These are phyloP conservation scores for Penicillium cataractarum DNA, from an alignment of 495 filamentous ascomycete species.

Conservation along the genomic window DNA sequence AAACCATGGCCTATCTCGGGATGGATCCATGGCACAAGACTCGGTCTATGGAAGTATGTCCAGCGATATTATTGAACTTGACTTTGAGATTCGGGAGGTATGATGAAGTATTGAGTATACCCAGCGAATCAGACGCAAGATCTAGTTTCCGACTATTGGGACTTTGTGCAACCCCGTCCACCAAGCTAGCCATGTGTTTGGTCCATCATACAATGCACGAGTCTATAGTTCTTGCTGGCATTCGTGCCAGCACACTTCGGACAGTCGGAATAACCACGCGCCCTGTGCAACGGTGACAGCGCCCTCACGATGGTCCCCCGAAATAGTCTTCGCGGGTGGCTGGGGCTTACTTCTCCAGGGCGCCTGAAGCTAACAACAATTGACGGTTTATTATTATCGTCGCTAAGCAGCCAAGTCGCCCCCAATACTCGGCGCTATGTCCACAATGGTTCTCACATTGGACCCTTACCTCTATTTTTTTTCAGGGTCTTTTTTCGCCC, in stretches of 20 bases:
- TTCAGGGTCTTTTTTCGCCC: background rate
- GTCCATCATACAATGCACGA: background rate
- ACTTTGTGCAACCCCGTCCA: background rate
- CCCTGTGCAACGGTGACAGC: constrained; percentile 5
- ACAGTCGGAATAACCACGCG: constrained; percentile 15
- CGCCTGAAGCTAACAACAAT: constrained; percentile 7
- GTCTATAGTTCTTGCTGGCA: constrained; percentile 4
- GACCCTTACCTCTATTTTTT: background rate
- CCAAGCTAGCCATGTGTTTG: background rate
- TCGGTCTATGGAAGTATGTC: background rate
- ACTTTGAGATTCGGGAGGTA: background rate
- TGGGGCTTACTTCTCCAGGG: background rate
- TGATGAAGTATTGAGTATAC: background rate
- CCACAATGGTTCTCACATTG: background rate
- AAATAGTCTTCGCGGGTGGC: constrained; percentile 1
- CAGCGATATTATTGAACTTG: background rate
- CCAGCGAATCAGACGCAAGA: background rate
- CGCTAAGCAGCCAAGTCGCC: background rate
- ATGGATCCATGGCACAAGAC: background rate
- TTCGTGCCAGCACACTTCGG: constrained; percentile 7
- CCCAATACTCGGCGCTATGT: background rate
- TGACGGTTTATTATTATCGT: background rate
- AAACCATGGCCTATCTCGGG: background rate
- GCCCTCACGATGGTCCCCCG: background rate
- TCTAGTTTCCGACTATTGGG: background rate